These are phyloP conservation scores for Cyclotella cryptica DNA, from an alignment of 108 stramenopile genomes.

Conservation along the genomic window DNA sequence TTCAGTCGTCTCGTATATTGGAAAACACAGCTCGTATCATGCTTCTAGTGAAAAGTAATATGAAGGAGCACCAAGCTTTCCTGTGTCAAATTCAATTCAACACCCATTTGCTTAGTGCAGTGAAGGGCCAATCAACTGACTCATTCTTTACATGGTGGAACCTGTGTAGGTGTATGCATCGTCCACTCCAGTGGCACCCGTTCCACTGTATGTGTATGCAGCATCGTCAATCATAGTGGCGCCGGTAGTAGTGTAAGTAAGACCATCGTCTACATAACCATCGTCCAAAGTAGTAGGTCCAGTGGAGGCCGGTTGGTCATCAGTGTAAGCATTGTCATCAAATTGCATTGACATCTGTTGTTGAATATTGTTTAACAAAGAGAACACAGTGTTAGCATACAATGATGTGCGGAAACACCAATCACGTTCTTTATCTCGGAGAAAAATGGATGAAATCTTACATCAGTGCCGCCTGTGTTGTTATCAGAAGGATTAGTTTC, in stretches of 20 bases:
- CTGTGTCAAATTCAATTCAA: slow-evolving; percentile 2
- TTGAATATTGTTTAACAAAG: not conserved
- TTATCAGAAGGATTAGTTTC: no score
- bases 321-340: not conserved
- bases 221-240: not conserved
- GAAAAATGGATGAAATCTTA: not conserved
- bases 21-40: no score
- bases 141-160: not conserved
- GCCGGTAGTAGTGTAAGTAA: not conserved
- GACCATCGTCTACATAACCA: not conserved
- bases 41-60: no score
- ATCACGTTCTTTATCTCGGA: not conserved
- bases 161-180: not conserved
- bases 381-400: not conserved
- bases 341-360: slow-evolving; percentile 1
- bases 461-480: not conserved
- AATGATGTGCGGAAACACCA: not conserved
- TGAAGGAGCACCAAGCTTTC: no score
- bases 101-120: not conserved
- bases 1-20: no score
- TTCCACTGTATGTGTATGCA: not conserved
- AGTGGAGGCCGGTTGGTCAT: not conserved
- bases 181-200: slow-evolving; percentile 1
- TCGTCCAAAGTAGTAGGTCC: not conserved
- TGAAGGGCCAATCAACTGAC: not conserved